Base-by-base conservation (phyloP, 441 rosid species). In the Corymbia citriodora region DNA sequence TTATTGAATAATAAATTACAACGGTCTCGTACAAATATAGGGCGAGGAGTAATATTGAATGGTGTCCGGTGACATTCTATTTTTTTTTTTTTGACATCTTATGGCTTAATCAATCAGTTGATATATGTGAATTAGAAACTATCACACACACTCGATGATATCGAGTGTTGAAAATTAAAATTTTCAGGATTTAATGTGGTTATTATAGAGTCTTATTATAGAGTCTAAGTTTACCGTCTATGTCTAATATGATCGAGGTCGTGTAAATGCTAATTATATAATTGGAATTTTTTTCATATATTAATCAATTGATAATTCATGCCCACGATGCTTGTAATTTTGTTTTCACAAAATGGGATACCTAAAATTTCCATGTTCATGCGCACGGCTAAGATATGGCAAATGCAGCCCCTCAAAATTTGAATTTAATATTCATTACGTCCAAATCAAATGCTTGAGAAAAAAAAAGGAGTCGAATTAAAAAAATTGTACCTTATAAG, bases 151-250 rank as follows among this genome's bases (percentile, higher is more conserved):
- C 10, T 23, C 4, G 25, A 21, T 9, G 0, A 21, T 15, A 21
- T 40, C 11, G 5, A 7, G 6, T 1, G 29, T 45, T 40, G 50
- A 0, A 74, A 74, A 74, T 74, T 23, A 40, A 21, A 6, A 1
- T 0, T 6, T 74, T 23, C 5, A 0, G 2, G 50, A 21, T 13
- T 74, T 40, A 12, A 12, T 12, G 1, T 23, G 10, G 9, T 21
- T 3, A 40, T 45, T 10, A 21, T 1, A 72, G 0, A 19, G 23
- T 72, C 3, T 10, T 3, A 40, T 45, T 10, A 21, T 1, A 72
- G 0, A 19, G 23, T 72, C 3, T 10, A 6, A 72, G 12, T 36
- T 33, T 27, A 36, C 0, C 3, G 1, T 36, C 8, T 0, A 15
- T 17, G 9, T 10, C 36, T 19, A 2, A 72, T 7, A 33, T 10